Percentiles rank a stretch among this genome's conserved stretches.
These are phyloP conservation scores for Ceriops decandra DNA, from an alignment of 345 rosid species.

Conservation along the genomic window DNA sequence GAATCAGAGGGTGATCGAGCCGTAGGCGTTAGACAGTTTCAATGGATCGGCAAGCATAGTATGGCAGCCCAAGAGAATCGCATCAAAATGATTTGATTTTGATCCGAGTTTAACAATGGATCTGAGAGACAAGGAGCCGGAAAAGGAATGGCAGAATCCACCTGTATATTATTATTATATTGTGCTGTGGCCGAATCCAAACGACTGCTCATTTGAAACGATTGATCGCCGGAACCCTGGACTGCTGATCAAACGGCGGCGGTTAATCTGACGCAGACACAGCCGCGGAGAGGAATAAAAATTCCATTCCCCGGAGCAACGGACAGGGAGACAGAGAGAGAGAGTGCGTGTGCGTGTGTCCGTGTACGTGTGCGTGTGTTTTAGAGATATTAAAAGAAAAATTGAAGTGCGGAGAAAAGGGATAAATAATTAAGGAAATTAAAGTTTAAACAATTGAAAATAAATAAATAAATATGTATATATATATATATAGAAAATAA, in stretches of 20 bases:
- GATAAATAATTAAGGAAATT: constrained; percentile 9
- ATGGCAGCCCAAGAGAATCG: constrained; percentile 4
- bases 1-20: not conserved
- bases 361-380: too few relatives aligned
- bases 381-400: not conserved
- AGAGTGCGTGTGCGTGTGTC: too few relatives aligned
- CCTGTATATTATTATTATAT: constrained; percentile 8
- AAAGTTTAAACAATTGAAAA: not conserved
- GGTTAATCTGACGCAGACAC: not conserved
- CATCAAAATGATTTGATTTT: constrained; percentile 3
- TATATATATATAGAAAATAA: too few relatives aligned
- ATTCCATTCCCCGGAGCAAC: not conserved
- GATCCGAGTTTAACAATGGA: constrained; percentile 8
- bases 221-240: constrained; percentile 12
- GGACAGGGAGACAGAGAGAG: not conserved
- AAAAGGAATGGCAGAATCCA: not conserved
- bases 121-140: constrained; percentile 9
- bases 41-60: constrained; percentile 32
- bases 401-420: not conserved
- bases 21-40: not conserved
- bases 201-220: constrained; percentile 10
- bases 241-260: not conserved
- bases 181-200: not conserved
- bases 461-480: too few relatives aligned
- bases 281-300: not conserved